phyloP scores from a whole-genome alignment of 2,329 filamentous ascomycete species.

The Verticillium alfalfae region DNA sequence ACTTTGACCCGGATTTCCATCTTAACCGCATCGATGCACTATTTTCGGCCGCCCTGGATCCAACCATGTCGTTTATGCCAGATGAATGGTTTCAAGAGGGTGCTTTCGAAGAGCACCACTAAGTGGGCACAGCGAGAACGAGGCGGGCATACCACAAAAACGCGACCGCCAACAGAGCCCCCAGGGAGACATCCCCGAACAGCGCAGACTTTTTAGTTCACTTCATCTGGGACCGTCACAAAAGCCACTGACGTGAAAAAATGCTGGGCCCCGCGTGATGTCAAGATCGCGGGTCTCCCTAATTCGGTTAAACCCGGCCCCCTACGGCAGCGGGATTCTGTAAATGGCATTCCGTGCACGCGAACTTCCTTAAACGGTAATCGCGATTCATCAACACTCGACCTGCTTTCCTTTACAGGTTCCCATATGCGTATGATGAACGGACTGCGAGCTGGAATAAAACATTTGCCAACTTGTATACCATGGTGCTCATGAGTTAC shows the following conservation, averaged over 20 bases:
- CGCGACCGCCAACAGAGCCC: too few species aligned
- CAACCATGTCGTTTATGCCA: background rate
- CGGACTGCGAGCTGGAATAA: too few species aligned
- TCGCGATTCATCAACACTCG: background rate
- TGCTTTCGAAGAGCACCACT: background rate
- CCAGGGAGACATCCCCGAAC: too few species aligned
- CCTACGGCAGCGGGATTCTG: background rate
- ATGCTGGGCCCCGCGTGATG: background rate
- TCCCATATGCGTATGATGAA: too few species aligned
- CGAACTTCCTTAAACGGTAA: background rate
- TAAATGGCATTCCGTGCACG: background rate
- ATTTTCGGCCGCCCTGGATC: constrained; percentile 1
- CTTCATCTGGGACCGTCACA: too few species aligned
- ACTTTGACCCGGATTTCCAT: constrained; percentile 14
- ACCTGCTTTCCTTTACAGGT: too few species aligned
- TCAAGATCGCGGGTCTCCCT: background rate
- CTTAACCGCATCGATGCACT: constrained; percentile 12
- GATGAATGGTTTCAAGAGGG: background rate
- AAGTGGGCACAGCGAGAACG: too few species aligned
- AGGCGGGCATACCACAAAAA: too few species aligned
- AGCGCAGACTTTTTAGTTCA: too few species aligned
- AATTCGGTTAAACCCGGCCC: background rate
- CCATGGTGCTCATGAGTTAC: background rate
- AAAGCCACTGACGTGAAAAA: background rate
- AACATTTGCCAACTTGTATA: too few species aligned